These are phyloP conservation scores for Populus trichocarpa DNA, from an alignment of 441 rosid species.

Conservation along the genomic window DNA sequence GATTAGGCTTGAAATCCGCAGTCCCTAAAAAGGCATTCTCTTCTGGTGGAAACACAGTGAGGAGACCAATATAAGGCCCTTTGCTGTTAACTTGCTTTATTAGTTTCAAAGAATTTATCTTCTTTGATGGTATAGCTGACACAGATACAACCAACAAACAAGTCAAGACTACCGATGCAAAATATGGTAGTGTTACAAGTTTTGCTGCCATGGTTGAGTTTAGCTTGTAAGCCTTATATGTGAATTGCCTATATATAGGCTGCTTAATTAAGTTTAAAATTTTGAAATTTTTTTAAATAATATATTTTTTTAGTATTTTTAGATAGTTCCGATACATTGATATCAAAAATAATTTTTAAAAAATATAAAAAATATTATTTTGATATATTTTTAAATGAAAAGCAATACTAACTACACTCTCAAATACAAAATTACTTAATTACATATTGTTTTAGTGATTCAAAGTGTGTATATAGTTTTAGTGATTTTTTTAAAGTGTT, in stretches of 20 bases:
- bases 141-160: slow-evolving; percentile 8
- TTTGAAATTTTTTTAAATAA: too few relatives aligned
- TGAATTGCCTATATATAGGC: neutral
- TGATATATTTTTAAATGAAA: too few relatives aligned
- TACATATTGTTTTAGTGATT: too few relatives aligned
- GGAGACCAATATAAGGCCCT: slow-evolving; percentile 41
- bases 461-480: too few relatives aligned
- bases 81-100: slow-evolving; percentile 27
- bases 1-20: slow-evolving; percentile 29
- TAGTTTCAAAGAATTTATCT: slow-evolving; percentile 13
- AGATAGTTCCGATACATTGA: too few relatives aligned
- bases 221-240: neutral
- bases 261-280: too few relatives aligned
- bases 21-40: slow-evolving; percentile 35
- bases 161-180: slow-evolving; percentile 10
- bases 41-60: slow-evolving; percentile 36
- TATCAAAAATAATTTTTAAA: too few relatives aligned
- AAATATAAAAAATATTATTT: too few relatives aligned
- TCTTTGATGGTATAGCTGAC: neutral
- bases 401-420: too few relatives aligned
- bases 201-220: slow-evolving; percentile 16
- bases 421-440: too few relatives aligned
- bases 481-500: too few relatives aligned
- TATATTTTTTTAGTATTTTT: too few relatives aligned
- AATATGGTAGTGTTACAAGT: neutral